These are phyloP conservation scores for Panus rudis DNA, from an alignment of 768 basidiomycete species.

Conservation along the genomic window DNA sequence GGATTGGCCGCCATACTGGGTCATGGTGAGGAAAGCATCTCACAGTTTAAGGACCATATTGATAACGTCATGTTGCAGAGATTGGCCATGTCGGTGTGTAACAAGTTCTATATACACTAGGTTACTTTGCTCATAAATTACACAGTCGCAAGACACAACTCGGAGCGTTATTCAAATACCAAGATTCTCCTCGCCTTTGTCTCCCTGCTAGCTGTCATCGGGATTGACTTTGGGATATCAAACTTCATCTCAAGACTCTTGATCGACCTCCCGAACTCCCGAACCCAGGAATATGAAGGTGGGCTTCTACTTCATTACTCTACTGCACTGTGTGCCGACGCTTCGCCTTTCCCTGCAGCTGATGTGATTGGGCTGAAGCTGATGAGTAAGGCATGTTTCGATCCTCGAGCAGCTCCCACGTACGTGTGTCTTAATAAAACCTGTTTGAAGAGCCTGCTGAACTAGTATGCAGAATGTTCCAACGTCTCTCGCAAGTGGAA, in stretches of 20 bases:
- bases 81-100: slow-evolving; percentile 68
- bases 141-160: slow-evolving; percentile 49
- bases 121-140: slow-evolving; percentile 15
- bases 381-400: slow-evolving; percentile 79
- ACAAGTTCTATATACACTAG: neutral
- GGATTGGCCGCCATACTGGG: slow-evolving; percentile 80
- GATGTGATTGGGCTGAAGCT: slow-evolving; percentile 81
- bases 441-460: neutral
- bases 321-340: too few relatives aligned
- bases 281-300: slow-evolving; percentile 81
- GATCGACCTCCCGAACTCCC: slow-evolving; percentile 74
- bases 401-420: slow-evolving; percentile 73
- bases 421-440: slow-evolving; percentile 29
- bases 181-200: slow-evolving; percentile 36
- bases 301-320: neutral
- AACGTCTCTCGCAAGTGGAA: slow-evolving; percentile 56
- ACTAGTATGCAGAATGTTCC: slow-evolving; percentile 51
- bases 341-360: slow-evolving; percentile 40
- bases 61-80: slow-evolving; percentile 35
- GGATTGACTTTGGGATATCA: slow-evolving; percentile 50
- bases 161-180: slow-evolving; percentile 37
- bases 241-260: slow-evolving; percentile 41
- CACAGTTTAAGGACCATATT: neutral
- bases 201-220: slow-evolving; percentile 40
- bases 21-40: slow-evolving; percentile 50